These are phyloP conservation scores for Solanum medicagineum DNA, from an alignment of 257 asterid genomes.

Conservation along the genomic window DNA sequence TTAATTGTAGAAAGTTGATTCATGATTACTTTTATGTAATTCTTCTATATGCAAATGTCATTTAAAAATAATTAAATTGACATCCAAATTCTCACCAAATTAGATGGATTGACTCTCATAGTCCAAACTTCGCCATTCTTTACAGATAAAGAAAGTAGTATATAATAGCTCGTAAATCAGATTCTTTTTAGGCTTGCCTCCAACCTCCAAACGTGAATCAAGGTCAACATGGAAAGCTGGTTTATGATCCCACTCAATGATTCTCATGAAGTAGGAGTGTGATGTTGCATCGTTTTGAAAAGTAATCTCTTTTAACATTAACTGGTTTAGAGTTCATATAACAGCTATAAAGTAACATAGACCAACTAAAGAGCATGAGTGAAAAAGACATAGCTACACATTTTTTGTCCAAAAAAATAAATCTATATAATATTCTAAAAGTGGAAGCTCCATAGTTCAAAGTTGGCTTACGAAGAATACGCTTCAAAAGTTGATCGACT, in stretches of 20 bases:
- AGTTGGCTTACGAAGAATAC: background rate
- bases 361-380: background rate
- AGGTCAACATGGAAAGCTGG: background rate
- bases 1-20: background rate
- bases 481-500: background rate
- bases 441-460: background rate
- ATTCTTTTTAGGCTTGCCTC: background rate
- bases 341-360: background rate
- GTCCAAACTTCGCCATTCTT: background rate
- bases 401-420: background rate
- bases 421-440: background rate
- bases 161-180: background rate
- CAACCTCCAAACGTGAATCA: background rate
- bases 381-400: background rate
- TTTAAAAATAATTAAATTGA: background rate
- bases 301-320: background rate
- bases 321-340: background rate
- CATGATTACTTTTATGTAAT: background rate
- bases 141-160: background rate
- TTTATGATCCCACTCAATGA: background rate
- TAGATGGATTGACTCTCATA: background rate
- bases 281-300: background rate
- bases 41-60: background rate
- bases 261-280: background rate
- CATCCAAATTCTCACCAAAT: background rate